Evolutionary conservation across 345 rosid genomes (phyloP), one percentile per base, ranked within the genome.

Genomic region (Adansonia digitata): DNA sequence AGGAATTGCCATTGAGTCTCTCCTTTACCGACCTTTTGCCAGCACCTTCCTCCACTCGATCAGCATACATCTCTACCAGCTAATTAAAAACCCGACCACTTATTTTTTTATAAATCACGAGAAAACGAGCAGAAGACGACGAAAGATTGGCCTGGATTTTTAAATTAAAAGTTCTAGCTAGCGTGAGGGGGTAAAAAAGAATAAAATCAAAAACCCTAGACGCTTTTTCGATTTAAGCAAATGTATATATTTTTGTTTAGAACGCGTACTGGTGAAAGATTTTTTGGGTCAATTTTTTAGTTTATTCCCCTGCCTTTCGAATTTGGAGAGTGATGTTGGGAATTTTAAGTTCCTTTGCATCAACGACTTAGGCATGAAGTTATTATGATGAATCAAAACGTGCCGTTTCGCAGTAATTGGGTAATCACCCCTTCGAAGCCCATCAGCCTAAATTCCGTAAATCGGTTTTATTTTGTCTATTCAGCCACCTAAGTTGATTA

Each of bases 21-120:
- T 93, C 97, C 88, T 83, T 90, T 10, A 88, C 82, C 13, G 90
- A 78, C 83, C 84, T 79, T 77, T 80, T 85, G 61, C 76, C 84
- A n/a, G 80, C 86, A 59, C 85, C 88, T 81, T 95, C 89, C 80
- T 95, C 97, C 74, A 90, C 90, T 74, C 81, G 90, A 89, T 95
- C 99, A 79, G 99, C 97, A 80, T 95, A 95, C 99, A 95, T 95
- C 75, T 79, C 74, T 69, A 15, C 26, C 22, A 22, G 22, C 35
- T 35, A 11, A 46, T n/a, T 17, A 71, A 85, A 83, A 83, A 78
- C 82, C 89, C 88, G 5, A 56, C 9, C 24, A 20, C 15, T 64
- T 37, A 64, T 64, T 15, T 62, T 15, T 62, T 34, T 60, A 18
- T 26, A 56, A 29, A 53, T 72, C 52, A 8, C 35, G n/a, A 53